Evolutionary conservation across 2,329 filamentous ascomycete genomes (phyloP).

Genomic region (Aureobasidium mangrovei): DNA sequence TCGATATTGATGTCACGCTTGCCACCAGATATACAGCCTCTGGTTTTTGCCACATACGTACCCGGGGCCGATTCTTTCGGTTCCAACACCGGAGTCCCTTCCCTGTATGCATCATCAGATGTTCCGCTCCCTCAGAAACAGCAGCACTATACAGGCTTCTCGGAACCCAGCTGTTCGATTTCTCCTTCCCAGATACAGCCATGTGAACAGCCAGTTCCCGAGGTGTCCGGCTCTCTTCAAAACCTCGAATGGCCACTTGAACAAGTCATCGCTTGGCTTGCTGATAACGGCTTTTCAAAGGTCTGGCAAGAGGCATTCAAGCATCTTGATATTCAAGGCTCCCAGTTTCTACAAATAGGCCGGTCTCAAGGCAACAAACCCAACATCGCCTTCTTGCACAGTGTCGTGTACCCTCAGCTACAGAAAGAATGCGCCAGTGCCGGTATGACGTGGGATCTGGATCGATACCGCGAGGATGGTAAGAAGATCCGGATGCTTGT

Average conservation of each 20-base stretch:
- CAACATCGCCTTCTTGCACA: slow-evolving; percentile 79
- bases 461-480: slow-evolving; percentile 69
- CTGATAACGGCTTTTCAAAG: slow-evolving; percentile 79
- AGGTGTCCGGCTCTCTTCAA: slow-evolving; percentile 51
- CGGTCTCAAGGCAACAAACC: slow-evolving; percentile 63
- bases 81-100: slow-evolving; percentile 86
- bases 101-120: slow-evolving; percentile 39
- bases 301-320: slow-evolving; percentile 97
- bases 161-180: slow-evolving; percentile 16
- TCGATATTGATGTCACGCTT: slow-evolving; percentile 38
- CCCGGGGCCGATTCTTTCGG: slow-evolving; percentile 79
- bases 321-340: slow-evolving; percentile 67
- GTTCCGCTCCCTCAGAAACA: slow-evolving; percentile 16
- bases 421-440: slow-evolving; percentile 60
- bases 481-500: slow-evolving; percentile 81
- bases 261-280: slow-evolving; percentile 76
- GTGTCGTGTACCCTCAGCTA: slow-evolving; percentile 84
- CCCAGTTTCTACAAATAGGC: slow-evolving; percentile 80
- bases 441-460: slow-evolving; percentile 70
- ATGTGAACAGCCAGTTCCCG: slow-evolving; percentile 30
- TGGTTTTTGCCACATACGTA: slow-evolving; percentile 83
- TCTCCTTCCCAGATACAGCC: slow-evolving; percentile 30
- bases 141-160: slow-evolving; percentile 19
- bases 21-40: slow-evolving; percentile 41
- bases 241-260: slow-evolving; percentile 86